Percentiles rank a stretch among this genome's conserved stretches.
phyloP scores from a whole-genome alignment of 257 asterid genomes.

The Misopates orontium region DNA sequence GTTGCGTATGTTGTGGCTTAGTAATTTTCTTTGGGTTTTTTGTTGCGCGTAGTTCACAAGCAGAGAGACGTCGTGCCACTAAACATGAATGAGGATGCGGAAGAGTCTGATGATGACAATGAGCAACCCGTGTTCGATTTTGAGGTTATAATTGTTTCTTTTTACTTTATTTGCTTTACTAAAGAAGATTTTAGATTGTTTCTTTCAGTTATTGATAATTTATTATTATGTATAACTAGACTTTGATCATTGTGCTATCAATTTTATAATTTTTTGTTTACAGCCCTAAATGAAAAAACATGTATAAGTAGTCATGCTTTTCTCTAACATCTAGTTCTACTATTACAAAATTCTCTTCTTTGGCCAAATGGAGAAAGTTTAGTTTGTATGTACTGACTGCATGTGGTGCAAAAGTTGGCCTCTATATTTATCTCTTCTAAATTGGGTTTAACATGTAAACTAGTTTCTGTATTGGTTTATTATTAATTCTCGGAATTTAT shows the following conservation, averaged over 20 bases:
- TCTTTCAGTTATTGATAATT: not conserved
- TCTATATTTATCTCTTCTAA: no score
- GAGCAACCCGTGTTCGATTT: constrained; percentile 76
- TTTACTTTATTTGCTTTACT: not conserved
- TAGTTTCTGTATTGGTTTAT: no score
- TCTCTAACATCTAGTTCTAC: no score
- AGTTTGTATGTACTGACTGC: not conserved
- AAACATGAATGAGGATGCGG: constrained; percentile 54
- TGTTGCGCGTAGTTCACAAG: constrained; percentile 70
- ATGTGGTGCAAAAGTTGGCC: no score
- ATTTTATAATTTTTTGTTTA: not conserved
- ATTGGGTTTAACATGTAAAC: no score
- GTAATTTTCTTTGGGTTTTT: not conserved
- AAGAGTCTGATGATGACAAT: constrained; percentile 72
- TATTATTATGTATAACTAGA: not conserved
- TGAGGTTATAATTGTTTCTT: constrained; percentile 48
- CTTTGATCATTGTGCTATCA: not conserved
- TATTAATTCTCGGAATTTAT: constrained; percentile 2
- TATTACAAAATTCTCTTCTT: not conserved
- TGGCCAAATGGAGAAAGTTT: not conserved
- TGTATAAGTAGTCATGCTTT: not conserved
- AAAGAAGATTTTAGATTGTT: not conserved
- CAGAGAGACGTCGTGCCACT: constrained; percentile 77
- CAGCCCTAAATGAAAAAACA: not conserved
- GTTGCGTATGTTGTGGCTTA: not conserved